A percentile compares a stretch with the other conserved stretches of the same genome.
These are phyloP conservation scores for Kwoniella mangroviensis DNA, from an alignment of 768 basidiomycete genomes.

Conservation along the genomic window DNA sequence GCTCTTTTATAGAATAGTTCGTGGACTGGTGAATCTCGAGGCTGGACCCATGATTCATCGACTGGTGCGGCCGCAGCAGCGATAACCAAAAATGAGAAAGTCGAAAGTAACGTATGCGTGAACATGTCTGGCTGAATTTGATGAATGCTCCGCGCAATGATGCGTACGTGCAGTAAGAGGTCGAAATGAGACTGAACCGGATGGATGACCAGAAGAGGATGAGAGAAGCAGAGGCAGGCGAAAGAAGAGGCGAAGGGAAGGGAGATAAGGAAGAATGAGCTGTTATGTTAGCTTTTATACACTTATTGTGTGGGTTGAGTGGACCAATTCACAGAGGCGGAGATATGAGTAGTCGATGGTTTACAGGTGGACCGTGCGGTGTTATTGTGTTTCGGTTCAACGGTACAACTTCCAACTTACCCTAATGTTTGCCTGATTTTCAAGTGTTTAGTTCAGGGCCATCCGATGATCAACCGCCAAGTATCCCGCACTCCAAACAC, in stretches of 20 bases:
- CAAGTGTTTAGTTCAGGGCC: constrained; percentile 6
- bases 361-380: constrained; percentile 1
- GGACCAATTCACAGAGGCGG: neutral
- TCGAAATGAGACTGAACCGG: neutral
- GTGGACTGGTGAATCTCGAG: constrained; percentile 29
- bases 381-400: constrained; percentile 1
- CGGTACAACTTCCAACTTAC: neutral
- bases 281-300: too few species aligned
- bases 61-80: constrained; percentile 14
- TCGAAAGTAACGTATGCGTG: neutral
- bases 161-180: neutral
- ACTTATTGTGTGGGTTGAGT: neutral
- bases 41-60: constrained; percentile 33
- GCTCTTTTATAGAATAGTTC: constrained; percentile 29
- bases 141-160: neutral
- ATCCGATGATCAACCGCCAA: neutral
- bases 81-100: constrained; percentile 10
- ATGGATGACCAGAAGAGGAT: neutral
- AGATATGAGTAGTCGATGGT: neutral
- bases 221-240: neutral
- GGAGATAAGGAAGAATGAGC: neutral
- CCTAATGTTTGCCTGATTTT: neutral
- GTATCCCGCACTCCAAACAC: constrained; percentile 4
- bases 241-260: constrained; percentile 1
- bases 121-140: neutral